Evolutionary conservation across 2,329 filamentous ascomycete genomes (phyloP).

Genomic region (Diaporthe sp.): DNA sequence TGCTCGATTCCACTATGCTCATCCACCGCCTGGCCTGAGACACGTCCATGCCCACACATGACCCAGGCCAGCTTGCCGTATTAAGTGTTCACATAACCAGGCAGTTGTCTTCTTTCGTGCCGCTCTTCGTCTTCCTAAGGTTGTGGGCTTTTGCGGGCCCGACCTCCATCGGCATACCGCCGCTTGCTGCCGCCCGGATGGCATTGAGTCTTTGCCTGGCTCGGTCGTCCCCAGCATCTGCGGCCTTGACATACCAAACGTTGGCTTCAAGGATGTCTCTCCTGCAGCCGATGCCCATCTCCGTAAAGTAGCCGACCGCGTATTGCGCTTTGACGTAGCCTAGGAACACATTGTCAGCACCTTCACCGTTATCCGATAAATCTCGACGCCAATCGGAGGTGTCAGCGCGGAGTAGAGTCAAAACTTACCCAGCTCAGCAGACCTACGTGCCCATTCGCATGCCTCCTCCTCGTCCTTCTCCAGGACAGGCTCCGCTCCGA

Average conservation of each 20-base stretch:
- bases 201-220: constrained; percentile 89
- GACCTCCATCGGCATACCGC: constrained; percentile 69
- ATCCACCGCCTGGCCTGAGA: constrained; percentile 14
- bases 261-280: constrained; percentile 97
- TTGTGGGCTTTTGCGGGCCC: constrained; percentile 59
- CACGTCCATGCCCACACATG: neutral
- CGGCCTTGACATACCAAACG: constrained; percentile 97
- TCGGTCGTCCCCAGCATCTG: constrained; percentile 90
- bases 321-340: constrained; percentile 86
- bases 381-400: neutral
- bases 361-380: neutral
- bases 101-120: constrained; percentile 66
- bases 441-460: constrained; percentile 93
- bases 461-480: constrained; percentile 97
- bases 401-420: neutral
- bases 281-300: constrained; percentile 97
- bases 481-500: constrained; percentile 90
- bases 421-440: constrained; percentile 84
- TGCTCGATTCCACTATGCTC: constrained; percentile 16
- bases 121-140: constrained; percentile 65
- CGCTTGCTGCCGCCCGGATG: constrained; percentile 84
- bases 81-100: constrained; percentile 65
- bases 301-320: constrained; percentile 95
- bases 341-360: constrained; percentile 50
- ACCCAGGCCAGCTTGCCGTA: constrained; percentile 5